phyloP scores from a whole-genome alignment of 208 protist genomes.

The Kentomonas sorsogonicus region DNA sequence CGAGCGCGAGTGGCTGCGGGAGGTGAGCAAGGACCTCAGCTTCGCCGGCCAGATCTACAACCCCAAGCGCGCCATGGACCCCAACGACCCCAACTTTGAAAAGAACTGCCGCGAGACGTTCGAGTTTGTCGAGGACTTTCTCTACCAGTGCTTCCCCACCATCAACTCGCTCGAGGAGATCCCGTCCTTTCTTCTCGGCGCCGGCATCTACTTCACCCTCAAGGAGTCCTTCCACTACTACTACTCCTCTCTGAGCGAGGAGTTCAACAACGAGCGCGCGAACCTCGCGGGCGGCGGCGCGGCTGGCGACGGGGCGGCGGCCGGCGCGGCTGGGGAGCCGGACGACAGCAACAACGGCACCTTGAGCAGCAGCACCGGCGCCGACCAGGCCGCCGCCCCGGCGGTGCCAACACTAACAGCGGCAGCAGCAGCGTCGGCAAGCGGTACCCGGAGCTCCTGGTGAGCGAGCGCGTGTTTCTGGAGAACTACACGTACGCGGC shows the following conservation, averaged over 20 bases:
- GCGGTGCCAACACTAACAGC: too few relatives aligned
- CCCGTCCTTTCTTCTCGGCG: slow-evolving; percentile 68
- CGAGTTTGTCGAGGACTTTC: slow-evolving; percentile 85
- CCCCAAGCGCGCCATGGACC: slow-evolving; percentile 58
- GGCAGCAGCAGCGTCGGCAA: too few relatives aligned
- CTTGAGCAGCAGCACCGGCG: background rate
- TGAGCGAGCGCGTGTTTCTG: too few relatives aligned
- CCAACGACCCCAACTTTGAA: slow-evolving; percentile 70
- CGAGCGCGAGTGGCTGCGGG: slow-evolving; percentile 81
- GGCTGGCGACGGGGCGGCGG: slow-evolving; percentile 3
- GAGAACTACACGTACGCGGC: too few relatives aligned
- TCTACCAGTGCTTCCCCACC: slow-evolving; percentile 87
- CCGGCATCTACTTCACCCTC: slow-evolving; percentile 72
- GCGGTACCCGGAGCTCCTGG: too few relatives aligned
- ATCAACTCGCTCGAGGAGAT: slow-evolving; percentile 57
- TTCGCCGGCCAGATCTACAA: slow-evolving; percentile 81
- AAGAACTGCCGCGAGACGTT: slow-evolving; percentile 74
- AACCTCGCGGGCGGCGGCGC: slow-evolving; percentile 13
- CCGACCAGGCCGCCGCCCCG: too few relatives aligned
- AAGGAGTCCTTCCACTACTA: slow-evolving; percentile 61
- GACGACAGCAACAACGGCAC: background rate
- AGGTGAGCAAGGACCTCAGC: slow-evolving; percentile 73
- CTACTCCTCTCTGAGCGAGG: slow-evolving; percentile 18
- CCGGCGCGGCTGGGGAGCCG: slow-evolving; percentile 1
- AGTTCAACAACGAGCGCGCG: slow-evolving; percentile 1